A percentile compares a stretch with the other conserved stretches of the same genome.
Evolutionary conservation across 257 asterid species (phyloP).

Genomic region (Petunia secreta): DNA sequence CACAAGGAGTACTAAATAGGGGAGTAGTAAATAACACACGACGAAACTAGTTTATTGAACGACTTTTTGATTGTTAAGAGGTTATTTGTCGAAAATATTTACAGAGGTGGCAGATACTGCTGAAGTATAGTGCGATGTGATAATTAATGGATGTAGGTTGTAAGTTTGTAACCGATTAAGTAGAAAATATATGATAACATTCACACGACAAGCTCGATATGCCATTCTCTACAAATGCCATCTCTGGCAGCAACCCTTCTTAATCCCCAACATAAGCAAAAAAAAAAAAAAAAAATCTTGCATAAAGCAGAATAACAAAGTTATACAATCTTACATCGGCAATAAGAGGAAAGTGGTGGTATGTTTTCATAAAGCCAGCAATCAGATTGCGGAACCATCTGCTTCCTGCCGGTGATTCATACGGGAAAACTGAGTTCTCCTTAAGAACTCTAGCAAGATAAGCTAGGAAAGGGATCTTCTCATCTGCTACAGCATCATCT

Average conservation of each 20-base stretch:
- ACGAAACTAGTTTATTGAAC: too few relatives aligned
- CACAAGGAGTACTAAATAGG: too few relatives aligned
- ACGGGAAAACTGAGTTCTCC: slow-evolving; percentile 75
- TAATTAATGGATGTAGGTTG: background rate
- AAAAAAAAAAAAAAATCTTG: background rate
- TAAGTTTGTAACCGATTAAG: background rate
- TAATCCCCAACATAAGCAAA: slow-evolving; percentile 9
- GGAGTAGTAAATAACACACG: too few relatives aligned
- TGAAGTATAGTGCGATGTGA: background rate
- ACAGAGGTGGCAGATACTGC: too few relatives aligned
- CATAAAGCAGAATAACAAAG: slow-evolving; percentile 12
- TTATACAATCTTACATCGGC: slow-evolving; percentile 71
- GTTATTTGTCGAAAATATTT: too few relatives aligned
- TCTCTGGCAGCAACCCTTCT: slow-evolving; percentile 15
- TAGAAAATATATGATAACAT: background rate
- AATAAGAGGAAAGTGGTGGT: slow-evolving; percentile 89
- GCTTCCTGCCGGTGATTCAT: slow-evolving; percentile 98
- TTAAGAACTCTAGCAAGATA: slow-evolving; percentile 87
- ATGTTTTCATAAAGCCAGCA: slow-evolving; percentile 87
- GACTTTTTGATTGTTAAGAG: too few relatives aligned
- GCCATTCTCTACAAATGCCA: slow-evolving; percentile 17
- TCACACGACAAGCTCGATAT: slow-evolving; percentile 8
- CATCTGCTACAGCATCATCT: slow-evolving; percentile 98
- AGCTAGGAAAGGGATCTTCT: slow-evolving; percentile 96
- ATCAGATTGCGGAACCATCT: slow-evolving; percentile 80